Conservation (phyloP, 176 grass and related monocot species). For the Coix lacrymajobi region DNA sequence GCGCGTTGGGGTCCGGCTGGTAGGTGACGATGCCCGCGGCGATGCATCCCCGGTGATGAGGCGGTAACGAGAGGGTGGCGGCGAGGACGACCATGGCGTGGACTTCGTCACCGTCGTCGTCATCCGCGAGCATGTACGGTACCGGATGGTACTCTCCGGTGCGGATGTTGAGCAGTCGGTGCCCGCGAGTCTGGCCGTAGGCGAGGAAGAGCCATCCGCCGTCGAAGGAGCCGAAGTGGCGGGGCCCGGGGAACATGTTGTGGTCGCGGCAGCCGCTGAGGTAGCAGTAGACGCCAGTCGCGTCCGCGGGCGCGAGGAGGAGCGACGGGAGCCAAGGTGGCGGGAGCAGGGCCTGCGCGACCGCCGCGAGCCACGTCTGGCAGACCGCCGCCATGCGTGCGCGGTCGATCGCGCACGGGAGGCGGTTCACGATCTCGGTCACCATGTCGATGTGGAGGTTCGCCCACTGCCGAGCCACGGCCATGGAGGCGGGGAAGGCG, state of each 20-base stretch:
- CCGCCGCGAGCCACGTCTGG: neutral
- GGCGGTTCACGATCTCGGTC: neutral
- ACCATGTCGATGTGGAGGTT: neutral
- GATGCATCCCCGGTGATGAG: neutral
- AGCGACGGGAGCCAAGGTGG: neutral
- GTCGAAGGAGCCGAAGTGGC: constrained; percentile 11
- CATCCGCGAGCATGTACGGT: neutral
- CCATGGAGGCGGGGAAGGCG: neutral
- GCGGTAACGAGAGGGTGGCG: neutral
- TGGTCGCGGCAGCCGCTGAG: neutral
- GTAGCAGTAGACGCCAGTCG: neutral
- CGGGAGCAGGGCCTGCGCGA: constrained; percentile 2
- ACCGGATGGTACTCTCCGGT: fast-evolving
- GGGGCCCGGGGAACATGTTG: neutral
- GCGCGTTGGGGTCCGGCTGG: neutral
- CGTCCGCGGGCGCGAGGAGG: neutral
- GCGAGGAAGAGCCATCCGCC: neutral
- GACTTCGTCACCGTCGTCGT: too few species aligned
- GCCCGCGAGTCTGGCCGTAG: neutral
- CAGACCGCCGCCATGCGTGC: neutral
- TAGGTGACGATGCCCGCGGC: neutral
- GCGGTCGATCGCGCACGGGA: neutral
- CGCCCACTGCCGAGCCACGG: neutral
- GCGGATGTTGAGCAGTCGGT: neutral
- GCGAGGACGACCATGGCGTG: neutral